A percentile compares a stretch with the other conserved stretches of the same genome.
phyloP scores from a whole-genome alignment of 192 early-diverging fungal genomes.

The Chytriomyces confervae region DNA sequence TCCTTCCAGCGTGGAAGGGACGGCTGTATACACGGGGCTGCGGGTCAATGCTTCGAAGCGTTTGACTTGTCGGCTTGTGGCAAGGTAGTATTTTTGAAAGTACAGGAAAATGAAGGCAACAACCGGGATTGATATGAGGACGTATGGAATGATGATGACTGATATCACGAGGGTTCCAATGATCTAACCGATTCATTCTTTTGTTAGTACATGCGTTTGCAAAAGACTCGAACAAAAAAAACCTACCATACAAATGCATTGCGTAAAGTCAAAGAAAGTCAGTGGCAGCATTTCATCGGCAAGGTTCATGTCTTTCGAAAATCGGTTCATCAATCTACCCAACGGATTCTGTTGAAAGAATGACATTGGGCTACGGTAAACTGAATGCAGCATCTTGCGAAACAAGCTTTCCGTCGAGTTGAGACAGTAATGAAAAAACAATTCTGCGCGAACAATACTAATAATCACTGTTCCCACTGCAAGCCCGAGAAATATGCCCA shows the following conservation, averaged over 20 bases:
- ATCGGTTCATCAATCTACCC: constrained; percentile 67
- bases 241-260: constrained; percentile 63
- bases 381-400: constrained; percentile 47
- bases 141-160: constrained; percentile 65
- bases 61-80: constrained; percentile 68
- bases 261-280: constrained; percentile 61
- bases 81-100: constrained; percentile 61
- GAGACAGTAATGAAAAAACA: constrained; percentile 61
- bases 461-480: constrained; percentile 55
- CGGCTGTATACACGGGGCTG: constrained; percentile 63
- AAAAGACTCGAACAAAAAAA: neutral
- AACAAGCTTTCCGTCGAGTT: constrained; percentile 44
- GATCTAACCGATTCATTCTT: constrained; percentile 30
- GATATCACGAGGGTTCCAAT: constrained; percentile 66
- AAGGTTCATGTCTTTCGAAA: constrained; percentile 62
- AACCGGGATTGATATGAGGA: constrained; percentile 58
- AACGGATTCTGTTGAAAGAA: constrained; percentile 69
- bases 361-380: constrained; percentile 57
- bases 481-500: constrained; percentile 49
- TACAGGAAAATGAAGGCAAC: constrained; percentile 54
- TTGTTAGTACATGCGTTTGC: neutral
- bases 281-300: constrained; percentile 65
- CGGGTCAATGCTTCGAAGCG: constrained; percentile 72
- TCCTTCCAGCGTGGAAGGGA: constrained; percentile 73
- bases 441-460: constrained; percentile 51